Evolutionary conservation across 129 eudicot genomes (phyloP).

Genomic region (Chrysanthemum lavandulifolium): DNA sequence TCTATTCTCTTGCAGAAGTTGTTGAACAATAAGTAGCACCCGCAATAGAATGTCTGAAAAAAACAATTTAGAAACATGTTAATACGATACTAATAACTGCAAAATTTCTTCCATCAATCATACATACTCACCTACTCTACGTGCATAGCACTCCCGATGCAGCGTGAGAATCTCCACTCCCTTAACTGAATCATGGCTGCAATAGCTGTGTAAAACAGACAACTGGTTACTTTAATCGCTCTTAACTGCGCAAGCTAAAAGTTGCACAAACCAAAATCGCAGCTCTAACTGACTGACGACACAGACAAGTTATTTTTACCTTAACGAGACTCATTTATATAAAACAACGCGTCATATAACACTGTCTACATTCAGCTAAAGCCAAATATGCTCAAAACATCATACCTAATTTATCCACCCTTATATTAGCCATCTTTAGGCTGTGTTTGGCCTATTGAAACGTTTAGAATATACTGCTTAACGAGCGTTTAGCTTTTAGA

Average conservation of each 20-base stretch:
- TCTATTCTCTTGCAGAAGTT: constrained; percentile 89
- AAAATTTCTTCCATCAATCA: neutral
- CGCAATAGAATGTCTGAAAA: constrained; percentile 65
- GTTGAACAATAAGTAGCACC: constrained; percentile 82
- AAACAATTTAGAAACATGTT: constrained; percentile 12
- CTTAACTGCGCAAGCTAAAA: neutral
- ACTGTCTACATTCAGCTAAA: no score
- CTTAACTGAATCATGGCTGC: constrained; percentile 59
- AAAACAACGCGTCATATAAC: no score
- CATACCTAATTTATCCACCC: no score
- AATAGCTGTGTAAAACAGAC: constrained; percentile 57
- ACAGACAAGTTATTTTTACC: no score
- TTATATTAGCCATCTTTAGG: no score
- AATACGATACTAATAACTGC: neutral
- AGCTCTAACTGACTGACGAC: no score
- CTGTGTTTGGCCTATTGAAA: no score
- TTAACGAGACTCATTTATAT: no score
- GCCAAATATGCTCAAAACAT: no score
- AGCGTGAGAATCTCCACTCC: constrained; percentile 66
- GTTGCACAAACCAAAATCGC: neutral
- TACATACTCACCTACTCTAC: constrained; percentile 66
- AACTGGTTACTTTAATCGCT: neutral
- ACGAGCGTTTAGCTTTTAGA: no score
- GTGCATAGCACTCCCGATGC: constrained; percentile 64
- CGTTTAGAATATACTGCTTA: no score